phyloP scores from a whole-genome alignment of 2,329 filamentous ascomycete genomes.

The Verticillium klebahnii region DNA sequence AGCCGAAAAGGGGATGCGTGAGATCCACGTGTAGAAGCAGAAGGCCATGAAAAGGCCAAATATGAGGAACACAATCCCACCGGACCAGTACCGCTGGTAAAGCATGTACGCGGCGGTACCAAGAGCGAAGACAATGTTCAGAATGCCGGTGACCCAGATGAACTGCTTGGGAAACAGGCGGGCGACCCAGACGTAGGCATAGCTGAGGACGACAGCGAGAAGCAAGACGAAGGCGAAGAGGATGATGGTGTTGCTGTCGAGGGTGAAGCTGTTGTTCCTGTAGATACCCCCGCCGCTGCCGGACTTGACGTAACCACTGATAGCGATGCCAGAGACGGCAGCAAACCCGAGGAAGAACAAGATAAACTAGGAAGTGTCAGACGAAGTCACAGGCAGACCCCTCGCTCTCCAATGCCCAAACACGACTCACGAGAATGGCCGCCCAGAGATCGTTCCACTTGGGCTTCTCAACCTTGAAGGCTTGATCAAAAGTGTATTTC shows the following conservation, averaged over 20 bases:
- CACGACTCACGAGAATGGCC: constrained; percentile 60
- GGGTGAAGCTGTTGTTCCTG: constrained; percentile 59
- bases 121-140: constrained; percentile 81
- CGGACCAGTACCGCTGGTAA: constrained; percentile 69
- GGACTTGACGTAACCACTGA: constrained; percentile 69
- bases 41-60: constrained; percentile 77
- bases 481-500: constrained; percentile 66
- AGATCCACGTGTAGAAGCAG: constrained; percentile 86
- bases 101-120: constrained; percentile 86
- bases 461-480: constrained; percentile 77
- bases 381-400: neutral
- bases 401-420: constrained; percentile 8
- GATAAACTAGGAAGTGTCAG: constrained; percentile 49
- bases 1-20: constrained; percentile 83
- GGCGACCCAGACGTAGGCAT: constrained; percentile 70
- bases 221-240: constrained; percentile 76
- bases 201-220: constrained; percentile 70
- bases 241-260: constrained; percentile 81
- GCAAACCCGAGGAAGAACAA: constrained; percentile 67
- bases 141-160: constrained; percentile 86
- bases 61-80: constrained; percentile 81
- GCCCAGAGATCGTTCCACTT: constrained; percentile 93
- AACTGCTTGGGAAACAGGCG: constrained; percentile 81
- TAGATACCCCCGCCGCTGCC: constrained; percentile 73
- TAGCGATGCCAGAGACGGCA: constrained; percentile 69